Conservation (phyloP, 495 filamentous ascomycete species). For the Penicillium waksmanii region DNA sequence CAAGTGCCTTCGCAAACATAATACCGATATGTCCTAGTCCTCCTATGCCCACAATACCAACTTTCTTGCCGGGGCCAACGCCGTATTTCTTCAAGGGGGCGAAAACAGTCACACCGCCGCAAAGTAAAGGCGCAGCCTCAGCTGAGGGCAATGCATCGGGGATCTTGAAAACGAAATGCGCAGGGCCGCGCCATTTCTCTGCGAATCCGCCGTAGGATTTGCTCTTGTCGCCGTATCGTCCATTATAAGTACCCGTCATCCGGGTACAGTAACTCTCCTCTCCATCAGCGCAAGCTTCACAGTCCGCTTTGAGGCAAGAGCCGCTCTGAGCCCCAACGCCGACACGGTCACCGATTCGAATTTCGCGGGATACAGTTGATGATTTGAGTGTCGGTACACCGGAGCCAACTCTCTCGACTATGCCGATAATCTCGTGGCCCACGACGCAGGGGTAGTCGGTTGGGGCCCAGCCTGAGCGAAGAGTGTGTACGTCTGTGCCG, state of each 20-base stretch:
- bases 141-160: conserved; percentile 61
- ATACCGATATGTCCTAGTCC: conserved; percentile 75
- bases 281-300: conserved; percentile 66
- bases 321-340: conserved; percentile 81
- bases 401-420: conserved; percentile 67
- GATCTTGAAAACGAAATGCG: conserved; percentile 79
- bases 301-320: conserved; percentile 68
- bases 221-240: conserved; percentile 59
- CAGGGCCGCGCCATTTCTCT: conserved; percentile 69
- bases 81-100: conserved; percentile 73
- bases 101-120: conserved; percentile 81
- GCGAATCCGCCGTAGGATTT: conserved; percentile 74
- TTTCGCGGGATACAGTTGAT: conserved; percentile 55
- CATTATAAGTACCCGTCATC: conserved; percentile 71
- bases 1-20: conserved; percentile 67
- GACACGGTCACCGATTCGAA: conserved; percentile 80
- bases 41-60: conserved; percentile 83
- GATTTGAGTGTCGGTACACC: conserved; percentile 29
- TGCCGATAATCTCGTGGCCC: conserved; percentile 87
- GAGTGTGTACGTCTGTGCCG: conserved; percentile 75
- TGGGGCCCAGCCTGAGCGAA: conserved; percentile 73
- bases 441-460: conserved; percentile 74
- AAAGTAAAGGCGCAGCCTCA: conserved; percentile 82
- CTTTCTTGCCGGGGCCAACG: conserved; percentile 75
- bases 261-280: conserved; percentile 69